Conservation (phyloP, 768 basidiomycete genomes). For the Phlegmacium glaucopus region DNA sequence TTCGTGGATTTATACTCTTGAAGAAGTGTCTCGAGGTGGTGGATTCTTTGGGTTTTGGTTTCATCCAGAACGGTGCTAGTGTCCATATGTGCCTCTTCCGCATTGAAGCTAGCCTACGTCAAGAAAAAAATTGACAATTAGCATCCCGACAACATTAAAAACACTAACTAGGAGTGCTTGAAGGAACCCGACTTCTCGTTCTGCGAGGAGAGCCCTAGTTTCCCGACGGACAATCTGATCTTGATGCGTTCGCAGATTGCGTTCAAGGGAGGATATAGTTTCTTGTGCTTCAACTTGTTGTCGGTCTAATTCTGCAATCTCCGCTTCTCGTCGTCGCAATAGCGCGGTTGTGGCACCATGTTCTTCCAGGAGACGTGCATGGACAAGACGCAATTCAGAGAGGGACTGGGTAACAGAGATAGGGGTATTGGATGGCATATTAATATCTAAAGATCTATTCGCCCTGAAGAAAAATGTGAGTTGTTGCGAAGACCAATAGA, state of each 20-base stretch:
- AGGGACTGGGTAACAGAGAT: constrained; percentile 57
- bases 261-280: constrained; percentile 29
- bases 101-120: constrained; percentile 56
- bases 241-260: constrained; percentile 34
- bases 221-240: constrained; percentile 32
- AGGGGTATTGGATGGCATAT: constrained; percentile 39
- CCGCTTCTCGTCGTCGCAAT: constrained; percentile 50
- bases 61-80: constrained; percentile 28
- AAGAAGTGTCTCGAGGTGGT: constrained; percentile 54
- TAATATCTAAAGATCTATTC: constrained; percentile 23
- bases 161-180: constrained; percentile 63
- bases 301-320: constrained; percentile 39
- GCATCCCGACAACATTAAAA: too few species aligned
- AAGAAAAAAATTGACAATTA: neutral
- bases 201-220: constrained; percentile 30
- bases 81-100: constrained; percentile 46
- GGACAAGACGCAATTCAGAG: constrained; percentile 54
- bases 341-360: constrained; percentile 56
- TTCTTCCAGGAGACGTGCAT: constrained; percentile 65
- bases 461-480: constrained; percentile 27
- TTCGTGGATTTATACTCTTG: constrained; percentile 53
- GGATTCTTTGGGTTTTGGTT: constrained; percentile 40
- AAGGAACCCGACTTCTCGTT: constrained; percentile 65
- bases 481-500: constrained; percentile 1
- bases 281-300: constrained; percentile 34